phyloP scores from a whole-genome alignment of 2,329 filamentous ascomycete species.

The Phoma sp. region DNA sequence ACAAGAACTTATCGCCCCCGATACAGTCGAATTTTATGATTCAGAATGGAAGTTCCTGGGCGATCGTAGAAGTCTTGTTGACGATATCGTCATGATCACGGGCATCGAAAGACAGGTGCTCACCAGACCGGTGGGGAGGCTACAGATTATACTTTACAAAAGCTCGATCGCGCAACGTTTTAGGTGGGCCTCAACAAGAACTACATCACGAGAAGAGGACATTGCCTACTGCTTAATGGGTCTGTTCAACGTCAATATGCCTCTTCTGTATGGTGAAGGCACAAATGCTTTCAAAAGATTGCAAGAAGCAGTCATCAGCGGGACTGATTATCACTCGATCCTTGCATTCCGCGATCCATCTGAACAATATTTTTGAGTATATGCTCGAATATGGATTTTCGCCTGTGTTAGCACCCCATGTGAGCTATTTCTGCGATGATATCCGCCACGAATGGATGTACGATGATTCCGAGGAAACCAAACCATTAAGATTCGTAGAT shows the following conservation, averaged over 20 bases:
- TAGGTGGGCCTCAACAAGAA: neutral
- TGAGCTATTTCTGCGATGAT: neutral
- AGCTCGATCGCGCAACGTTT: neutral
- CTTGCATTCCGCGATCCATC: neutral
- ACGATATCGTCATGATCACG: neutral
- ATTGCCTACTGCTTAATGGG: neutral
- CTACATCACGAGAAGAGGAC: neutral
- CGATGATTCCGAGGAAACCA: no score
- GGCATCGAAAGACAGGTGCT: neutral
- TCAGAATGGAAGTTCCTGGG: neutral
- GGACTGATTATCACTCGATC: neutral
- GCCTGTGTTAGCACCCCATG: neutral
- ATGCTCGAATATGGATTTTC: no score
- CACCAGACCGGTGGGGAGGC: neutral
- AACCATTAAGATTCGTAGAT: no score
- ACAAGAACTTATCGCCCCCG: neutral
- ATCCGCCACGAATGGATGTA: no score
- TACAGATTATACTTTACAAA: neutral
- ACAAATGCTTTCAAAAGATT: neutral
- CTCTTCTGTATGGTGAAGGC: neutral
- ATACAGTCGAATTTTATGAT: neutral
- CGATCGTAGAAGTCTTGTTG: neutral
- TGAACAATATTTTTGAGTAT: no score
- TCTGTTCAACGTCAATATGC: neutral
- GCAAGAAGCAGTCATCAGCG: neutral